Conservation (phyloP, 192 early-diverging fungal genomes). For the Phycomyces blakesleeanus region DNA sequence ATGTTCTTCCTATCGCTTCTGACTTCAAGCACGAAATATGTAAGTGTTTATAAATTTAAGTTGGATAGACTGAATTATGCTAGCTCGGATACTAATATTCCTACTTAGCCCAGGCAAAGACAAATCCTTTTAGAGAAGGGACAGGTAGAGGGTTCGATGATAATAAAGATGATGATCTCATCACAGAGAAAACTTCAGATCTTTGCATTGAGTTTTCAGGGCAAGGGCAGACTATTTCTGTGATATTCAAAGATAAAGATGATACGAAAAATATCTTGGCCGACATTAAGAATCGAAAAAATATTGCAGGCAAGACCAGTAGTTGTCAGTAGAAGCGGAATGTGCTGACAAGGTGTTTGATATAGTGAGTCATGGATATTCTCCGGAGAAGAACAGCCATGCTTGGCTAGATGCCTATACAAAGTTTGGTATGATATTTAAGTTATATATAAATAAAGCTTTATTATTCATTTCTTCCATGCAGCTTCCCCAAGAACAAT, state of each 20-base stretch:
- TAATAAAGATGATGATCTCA: too few species aligned
- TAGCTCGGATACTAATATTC: neutral
- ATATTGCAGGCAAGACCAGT: neutral
- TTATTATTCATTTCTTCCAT: neutral
- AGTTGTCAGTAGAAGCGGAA: neutral
- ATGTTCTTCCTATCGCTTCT: constrained; percentile 7
- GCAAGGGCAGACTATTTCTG: too few species aligned
- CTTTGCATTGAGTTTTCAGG: too few species aligned
- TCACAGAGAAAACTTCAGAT: too few species aligned
- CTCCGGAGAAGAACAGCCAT: neutral
- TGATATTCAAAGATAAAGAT: too few species aligned
- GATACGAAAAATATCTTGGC: too few species aligned
- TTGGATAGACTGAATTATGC: neutral
- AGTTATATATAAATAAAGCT: neutral
- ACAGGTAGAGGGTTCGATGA: constrained; percentile 1
- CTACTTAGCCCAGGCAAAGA: neutral
- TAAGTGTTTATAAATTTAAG: neutral
- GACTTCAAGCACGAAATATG: neutral
- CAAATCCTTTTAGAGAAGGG: neutral
- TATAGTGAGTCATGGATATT: neutral
- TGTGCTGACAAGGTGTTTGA: neutral
- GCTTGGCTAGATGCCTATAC: neutral
- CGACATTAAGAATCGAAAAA: neutral
- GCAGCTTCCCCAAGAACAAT: neutral
- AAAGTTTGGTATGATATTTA: neutral